phyloP scores from a whole-genome alignment of 2,329 filamentous ascomycete species.

The Claviceps spartinae region DNA sequence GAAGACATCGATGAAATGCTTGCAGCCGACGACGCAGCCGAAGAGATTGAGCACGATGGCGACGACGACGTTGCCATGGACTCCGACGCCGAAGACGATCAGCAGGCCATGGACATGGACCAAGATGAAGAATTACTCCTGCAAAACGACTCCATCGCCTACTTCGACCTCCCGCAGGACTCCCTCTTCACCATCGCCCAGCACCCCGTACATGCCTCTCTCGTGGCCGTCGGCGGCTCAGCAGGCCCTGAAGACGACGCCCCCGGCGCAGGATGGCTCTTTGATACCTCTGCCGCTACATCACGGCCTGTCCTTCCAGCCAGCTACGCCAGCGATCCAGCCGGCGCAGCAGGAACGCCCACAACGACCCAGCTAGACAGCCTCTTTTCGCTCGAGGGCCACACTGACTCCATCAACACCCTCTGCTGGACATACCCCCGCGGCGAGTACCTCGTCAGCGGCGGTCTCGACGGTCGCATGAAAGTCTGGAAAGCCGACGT shows the following conservation, averaged over 20 bases:
- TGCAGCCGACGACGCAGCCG: constrained; percentile 9
- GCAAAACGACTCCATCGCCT: constrained; percentile 83
- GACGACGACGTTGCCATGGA: constrained; percentile 72
- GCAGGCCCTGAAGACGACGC: constrained; percentile 45
- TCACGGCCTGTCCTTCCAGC: constrained; percentile 57
- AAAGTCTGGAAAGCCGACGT: constrained; percentile 49
- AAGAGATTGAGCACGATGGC: constrained; percentile 41
- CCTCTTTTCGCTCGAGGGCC: constrained; percentile 69
- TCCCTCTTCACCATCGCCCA: constrained; percentile 91
- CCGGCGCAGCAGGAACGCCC: constrained; percentile 33
- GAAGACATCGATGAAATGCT: constrained; percentile 12
- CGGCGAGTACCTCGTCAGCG: constrained; percentile 77
- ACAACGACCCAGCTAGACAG: constrained; percentile 47
- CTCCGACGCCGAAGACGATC: constrained; percentile 37
- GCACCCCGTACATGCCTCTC: constrained; percentile 63
- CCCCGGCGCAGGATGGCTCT: constrained; percentile 71
- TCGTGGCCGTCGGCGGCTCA: constrained; percentile 76
- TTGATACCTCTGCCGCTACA: constrained; percentile 56
- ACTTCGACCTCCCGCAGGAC: constrained; percentile 84
- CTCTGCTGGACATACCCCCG: constrained; percentile 70
- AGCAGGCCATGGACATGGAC: constrained; percentile 40
- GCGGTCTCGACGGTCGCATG: constrained; percentile 74
- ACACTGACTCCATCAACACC: constrained; percentile 82
- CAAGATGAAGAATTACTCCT: constrained; percentile 64
- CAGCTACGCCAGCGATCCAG: constrained; percentile 56